Evolutionary conservation across 129 eudicot genomes (phyloP), one percentile per base, ranked within the genome.

Genomic region (Lonicera japonica): DNA sequence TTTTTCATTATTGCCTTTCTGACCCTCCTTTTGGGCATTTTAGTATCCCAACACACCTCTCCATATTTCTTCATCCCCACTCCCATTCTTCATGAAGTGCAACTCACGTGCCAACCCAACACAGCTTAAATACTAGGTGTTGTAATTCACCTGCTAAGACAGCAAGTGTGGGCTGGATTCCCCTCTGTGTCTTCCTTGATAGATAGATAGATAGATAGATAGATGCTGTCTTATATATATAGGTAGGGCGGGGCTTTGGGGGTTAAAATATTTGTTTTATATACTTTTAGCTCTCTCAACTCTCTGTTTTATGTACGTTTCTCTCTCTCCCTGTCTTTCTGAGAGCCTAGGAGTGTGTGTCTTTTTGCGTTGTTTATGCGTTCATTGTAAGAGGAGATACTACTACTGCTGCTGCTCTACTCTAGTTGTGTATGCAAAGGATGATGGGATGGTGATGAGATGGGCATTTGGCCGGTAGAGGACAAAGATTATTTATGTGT

Each of bases 21-120:
- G 46, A 24, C 39, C 54, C 70, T 40, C 58, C 70, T 68, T n/a
- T 80, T 83, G 70, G 73, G 89, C 79, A 79, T 75, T 83, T 83
- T 76, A 83, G 85, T 72, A 80, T 66, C 78, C 85, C 85, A 48
- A 79, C 73, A 59, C 74, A n/a, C 23, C 40, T 64, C 25, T 40
- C 65, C 21, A 14, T 8, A 23, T 45, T n/a, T 21, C 15, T 24
- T 17, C 62, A 13, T 54, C 47, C 34, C 40, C 6, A 13, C 40
- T 8, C 61, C 29, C 64, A 19, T 43, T 60, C 19, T 53, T 69
- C 39, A 16, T 39, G 41, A 38, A 8, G 62, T 52, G 21, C 8
- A 15, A 16, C 38, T 11, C 68, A 54, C 61, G 40, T 40, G 62
- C 71, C 55, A 41, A 21, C 9, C 25, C 36, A 29, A 29, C 4